phyloP scores from a whole-genome alignment of 495 filamentous ascomycete species.

The Tetracladium marchalianum region DNA sequence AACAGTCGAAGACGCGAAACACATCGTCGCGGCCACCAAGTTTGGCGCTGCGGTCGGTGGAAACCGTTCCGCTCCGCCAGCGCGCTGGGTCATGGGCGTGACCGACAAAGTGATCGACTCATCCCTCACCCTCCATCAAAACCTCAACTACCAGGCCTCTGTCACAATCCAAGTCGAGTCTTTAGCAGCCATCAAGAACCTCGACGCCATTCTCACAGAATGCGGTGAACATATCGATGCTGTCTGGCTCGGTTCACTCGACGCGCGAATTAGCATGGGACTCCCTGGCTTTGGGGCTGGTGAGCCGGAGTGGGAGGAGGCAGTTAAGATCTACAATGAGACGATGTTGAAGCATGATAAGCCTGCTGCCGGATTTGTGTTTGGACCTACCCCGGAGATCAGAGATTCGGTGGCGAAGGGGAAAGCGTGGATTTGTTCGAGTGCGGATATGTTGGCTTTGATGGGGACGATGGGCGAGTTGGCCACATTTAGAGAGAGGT shows the following conservation, averaged over 20 bases:
- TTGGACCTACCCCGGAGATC: constrained; percentile 19
- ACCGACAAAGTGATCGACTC: constrained; percentile 22
- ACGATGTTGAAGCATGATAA: constrained; percentile 32
- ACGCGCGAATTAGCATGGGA: constrained; percentile 31
- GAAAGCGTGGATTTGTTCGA: constrained; percentile 17
- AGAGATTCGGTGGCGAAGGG: constrained; percentile 14
- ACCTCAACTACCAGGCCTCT: constrained; percentile 33
- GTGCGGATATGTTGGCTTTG: constrained; percentile 21
- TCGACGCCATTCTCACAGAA: constrained; percentile 39
- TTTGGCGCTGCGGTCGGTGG: constrained; percentile 26
- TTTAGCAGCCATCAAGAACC: constrained; percentile 41
- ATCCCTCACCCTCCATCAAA: constrained; percentile 23
- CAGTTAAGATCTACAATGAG: constrained; percentile 22
- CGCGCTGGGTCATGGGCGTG: constrained; percentile 26
- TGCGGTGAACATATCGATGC: constrained; percentile 30
- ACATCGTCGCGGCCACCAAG: constrained; percentile 33
- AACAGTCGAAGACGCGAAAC: constrained; percentile 33
- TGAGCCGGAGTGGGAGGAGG: constrained; percentile 31
- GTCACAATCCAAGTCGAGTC: constrained; percentile 41
- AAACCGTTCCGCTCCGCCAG: constrained; percentile 33
- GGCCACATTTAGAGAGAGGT: not conserved
- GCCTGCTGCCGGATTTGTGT: constrained; percentile 20
- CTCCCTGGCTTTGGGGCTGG: constrained; percentile 20
- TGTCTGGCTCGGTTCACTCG: constrained; percentile 35
- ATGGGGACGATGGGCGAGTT: constrained; percentile 13